Base-by-base conservation (phyloP, 2,329 filamentous ascomycete genomes). In the Pyricularia sp. region DNA sequence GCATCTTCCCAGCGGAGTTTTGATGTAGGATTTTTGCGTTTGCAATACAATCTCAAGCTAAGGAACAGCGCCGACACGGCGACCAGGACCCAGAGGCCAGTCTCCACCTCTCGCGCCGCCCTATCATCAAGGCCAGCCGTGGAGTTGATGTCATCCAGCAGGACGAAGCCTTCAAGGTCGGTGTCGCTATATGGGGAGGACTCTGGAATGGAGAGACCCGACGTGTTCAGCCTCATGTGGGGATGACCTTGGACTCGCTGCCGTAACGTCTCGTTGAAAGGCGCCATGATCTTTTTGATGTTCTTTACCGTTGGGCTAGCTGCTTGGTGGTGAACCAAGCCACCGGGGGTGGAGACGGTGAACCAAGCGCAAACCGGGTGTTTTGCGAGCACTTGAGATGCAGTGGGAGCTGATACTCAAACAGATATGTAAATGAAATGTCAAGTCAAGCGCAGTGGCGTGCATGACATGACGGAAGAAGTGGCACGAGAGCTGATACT, bases 21-120 rank as follows among this genome's bases (percentile, higher is more conserved):
- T 20, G 55, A 61, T n/a, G 20, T 36, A 30, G 55, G 66, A 12
- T 63, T 36, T 68, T 75, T 76, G 17, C 30, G 14, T 69, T 76
- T 76, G 74, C 74, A 76, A 69, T 75, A 75, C 4, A 76, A 68
- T 0, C 75, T 71, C 30, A 74, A 70, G 2, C 69, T 71, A 11
- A 76, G 67, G 33, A 76, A 75, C n/a, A 70, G 42, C 23, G 70
- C 68, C 5, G 73, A 72, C 4, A 74, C 31, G 6, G 68, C 61
- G 6, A 69, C 69, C 3, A 73, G 66, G 3, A 73, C 65, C 73
- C 73, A 74, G 9, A 71, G 69, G 26, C 66, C 71, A 11, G 70
- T 70, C 64, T 72, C 71, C 63, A 74, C 68, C 66, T 70, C 59
- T 4, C 14, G 59, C 26, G 12, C 25, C 4, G 59, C 59, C 59